Base-by-base conservation (phyloP, 2,329 filamentous ascomycete species). In the Pyrenophora teres region DNA sequence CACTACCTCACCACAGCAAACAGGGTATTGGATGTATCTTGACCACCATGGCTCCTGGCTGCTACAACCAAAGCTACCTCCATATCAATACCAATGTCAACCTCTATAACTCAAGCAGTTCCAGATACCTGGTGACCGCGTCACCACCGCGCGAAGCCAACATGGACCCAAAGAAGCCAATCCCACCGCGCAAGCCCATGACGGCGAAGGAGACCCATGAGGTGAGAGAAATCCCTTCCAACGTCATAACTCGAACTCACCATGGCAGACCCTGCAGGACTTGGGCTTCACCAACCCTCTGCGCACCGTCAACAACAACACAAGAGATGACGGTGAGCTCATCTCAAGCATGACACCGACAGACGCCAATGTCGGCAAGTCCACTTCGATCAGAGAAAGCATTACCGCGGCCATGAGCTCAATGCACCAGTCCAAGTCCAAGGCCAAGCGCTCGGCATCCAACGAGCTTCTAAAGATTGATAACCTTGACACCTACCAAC, bases 391-490 rank as follows among this genome's bases (percentile, higher is more conserved):
- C 4, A 36, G 30, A 13, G 31, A 19, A 15, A 41, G 30, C 30
- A 41, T 41, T 18, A 13, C 45, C 12, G 30, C 38, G n/a, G 38
- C 30, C 8, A 35, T 48, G 13, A 21, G 37, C 21, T 35, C 9
- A 4, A 27, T 25, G 33, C 42, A 45, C 12, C 42, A 30, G 7
- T 23, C 23, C n/a, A 13, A 27, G 37, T 9, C 15, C 7, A 32
- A 40, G 21, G 6, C 36, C 19, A 41, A 41, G 19, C 38, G 38
- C 15, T 27, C 37, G 16, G 38, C 45, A 16, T 48, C 45, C 4
- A 48, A 30, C 8, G 38, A 48, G 21, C 23, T 48, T 6, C 16
- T 48, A 1, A 48, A 48, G 21, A 48, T 48, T 16, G 21, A 48
- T 3, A 15, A 37, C 15, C 45, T 48, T 21, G 15, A 31, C 1